These are phyloP conservation scores for Globisporangium recalcitrans DNA, from an alignment of 352 stramenopile genomes.

Conservation along the genomic window DNA sequence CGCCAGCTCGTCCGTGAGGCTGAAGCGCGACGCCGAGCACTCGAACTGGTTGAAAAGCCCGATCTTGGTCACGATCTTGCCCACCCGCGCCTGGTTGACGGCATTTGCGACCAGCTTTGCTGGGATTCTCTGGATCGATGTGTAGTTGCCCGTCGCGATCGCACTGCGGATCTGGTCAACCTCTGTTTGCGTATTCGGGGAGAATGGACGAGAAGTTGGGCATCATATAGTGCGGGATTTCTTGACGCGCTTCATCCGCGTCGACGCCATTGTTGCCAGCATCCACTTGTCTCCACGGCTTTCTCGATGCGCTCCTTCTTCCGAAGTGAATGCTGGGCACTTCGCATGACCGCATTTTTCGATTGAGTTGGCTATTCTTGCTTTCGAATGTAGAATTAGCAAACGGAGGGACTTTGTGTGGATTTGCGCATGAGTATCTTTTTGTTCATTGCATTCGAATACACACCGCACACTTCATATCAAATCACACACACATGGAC, in stretches of 20 bases:
- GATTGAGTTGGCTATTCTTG: background rate
- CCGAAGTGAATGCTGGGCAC: background rate
- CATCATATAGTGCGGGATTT: conserved; percentile 71
- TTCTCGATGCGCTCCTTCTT: background rate
- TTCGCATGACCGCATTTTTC: background rate
- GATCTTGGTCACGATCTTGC: conserved; percentile 58
- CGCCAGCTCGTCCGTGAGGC: conserved; percentile 50
- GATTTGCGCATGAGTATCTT: background rate
- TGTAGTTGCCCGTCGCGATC: conserved; percentile 61
- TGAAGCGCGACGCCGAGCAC: conserved; percentile 69
- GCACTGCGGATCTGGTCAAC: conserved; percentile 70
- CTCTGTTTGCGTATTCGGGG: conserved; percentile 78
- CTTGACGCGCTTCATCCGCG: background rate
- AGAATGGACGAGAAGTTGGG: conserved; percentile 80
- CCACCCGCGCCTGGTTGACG: conserved; percentile 38
- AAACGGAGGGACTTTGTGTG: background rate
- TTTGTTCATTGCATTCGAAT: conserved; percentile 5
- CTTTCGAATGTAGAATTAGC: background rate
- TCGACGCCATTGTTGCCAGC: conserved; percentile 11
- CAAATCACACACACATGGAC: conserved; percentile 9
- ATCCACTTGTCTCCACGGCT: conserved; percentile 8
- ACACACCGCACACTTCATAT: conserved; percentile 4
- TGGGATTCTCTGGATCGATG: conserved; percentile 65
- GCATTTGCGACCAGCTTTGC: conserved; percentile 41
- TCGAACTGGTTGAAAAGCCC: conserved; percentile 76